Percentiles rank a stretch among this genome's conserved stretches.
phyloP scores from a whole-genome alignment of 768 basidiomycete species.

The Hygrophorus pudorinus region DNA sequence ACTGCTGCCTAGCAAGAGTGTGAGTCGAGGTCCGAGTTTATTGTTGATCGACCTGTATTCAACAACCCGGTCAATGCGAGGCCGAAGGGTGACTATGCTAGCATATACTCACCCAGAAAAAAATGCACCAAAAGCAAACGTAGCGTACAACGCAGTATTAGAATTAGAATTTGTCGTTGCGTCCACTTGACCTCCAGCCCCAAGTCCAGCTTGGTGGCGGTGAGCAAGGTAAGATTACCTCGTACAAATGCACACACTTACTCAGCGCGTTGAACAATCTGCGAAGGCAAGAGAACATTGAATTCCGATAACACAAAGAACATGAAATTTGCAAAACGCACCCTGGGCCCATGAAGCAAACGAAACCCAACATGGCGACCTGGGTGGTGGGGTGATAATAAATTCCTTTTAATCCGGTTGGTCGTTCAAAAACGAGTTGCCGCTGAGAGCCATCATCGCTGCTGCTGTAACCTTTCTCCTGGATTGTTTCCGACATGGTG shows the following conservation, averaged over 20 bases:
- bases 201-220: no score
- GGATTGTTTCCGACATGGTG: background rate
- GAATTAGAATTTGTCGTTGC: conserved; percentile 58
- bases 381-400: conserved; percentile 54
- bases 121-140: conserved; percentile 34
- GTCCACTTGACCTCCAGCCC: conserved; percentile 69
- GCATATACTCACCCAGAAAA: conserved; percentile 19
- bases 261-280: conserved; percentile 76
- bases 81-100: background rate
- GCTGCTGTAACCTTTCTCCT: conserved; percentile 15
- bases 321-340: no score
- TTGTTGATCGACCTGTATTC: conserved; percentile 75
- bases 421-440: conserved; percentile 31
- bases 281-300: no score
- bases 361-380: conserved; percentile 54
- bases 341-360: conserved; percentile 62
- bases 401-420: conserved; percentile 40
- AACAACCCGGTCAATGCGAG: background rate
- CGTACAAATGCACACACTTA: no score
- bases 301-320: no score
- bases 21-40: conserved; percentile 63
- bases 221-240: no score
- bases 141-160: conserved; percentile 55
- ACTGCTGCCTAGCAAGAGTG: conserved; percentile 61
- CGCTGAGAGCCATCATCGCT: conserved; percentile 18